Conservation (phyloP, 768 basidiomycete genomes). For the Hebeloma cylindrosporum region DNA sequence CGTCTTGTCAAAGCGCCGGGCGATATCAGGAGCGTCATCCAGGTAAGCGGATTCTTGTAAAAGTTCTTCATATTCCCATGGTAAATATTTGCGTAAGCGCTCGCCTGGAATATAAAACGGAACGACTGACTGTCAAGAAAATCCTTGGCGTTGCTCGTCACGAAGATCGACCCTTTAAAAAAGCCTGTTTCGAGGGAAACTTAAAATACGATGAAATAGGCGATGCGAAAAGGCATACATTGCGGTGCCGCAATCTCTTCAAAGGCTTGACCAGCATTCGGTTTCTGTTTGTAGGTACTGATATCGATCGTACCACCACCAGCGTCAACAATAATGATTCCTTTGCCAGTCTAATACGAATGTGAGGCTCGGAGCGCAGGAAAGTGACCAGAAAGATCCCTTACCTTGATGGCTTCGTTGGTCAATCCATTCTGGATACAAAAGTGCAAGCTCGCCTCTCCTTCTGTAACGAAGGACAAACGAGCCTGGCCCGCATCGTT, state of each 20-base stretch:
- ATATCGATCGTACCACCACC: slow-evolving; percentile 66
- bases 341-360: no score
- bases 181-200: slow-evolving; percentile 10
- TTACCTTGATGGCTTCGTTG: slow-evolving; percentile 35
- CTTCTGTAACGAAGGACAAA: slow-evolving; percentile 60
- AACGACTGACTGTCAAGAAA: slow-evolving; percentile 36
- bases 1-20: slow-evolving; percentile 42
- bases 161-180: slow-evolving; percentile 50
- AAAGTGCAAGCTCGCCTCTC: slow-evolving; percentile 61
- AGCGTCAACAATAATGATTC: slow-evolving; percentile 36
- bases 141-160: slow-evolving; percentile 39
- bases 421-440: slow-evolving; percentile 49
- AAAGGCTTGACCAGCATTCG: slow-evolving; percentile 28
- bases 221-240: slow-evolving; percentile 29
- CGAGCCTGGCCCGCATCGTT: slow-evolving; percentile 38
- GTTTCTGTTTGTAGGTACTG: slow-evolving; percentile 49
- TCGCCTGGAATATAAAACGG: not conserved
- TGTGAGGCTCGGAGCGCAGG: not conserved
- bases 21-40: slow-evolving; percentile 41
- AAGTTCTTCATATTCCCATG: slow-evolving; percentile 27
- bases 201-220: not conserved
- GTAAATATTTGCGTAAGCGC: not conserved
- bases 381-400: not conserved
- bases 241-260: slow-evolving; percentile 49
- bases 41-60: slow-evolving; percentile 39